Conservation (phyloP, 139 green algal genomes). For the Pseudopediastrum boryanum region DNA sequence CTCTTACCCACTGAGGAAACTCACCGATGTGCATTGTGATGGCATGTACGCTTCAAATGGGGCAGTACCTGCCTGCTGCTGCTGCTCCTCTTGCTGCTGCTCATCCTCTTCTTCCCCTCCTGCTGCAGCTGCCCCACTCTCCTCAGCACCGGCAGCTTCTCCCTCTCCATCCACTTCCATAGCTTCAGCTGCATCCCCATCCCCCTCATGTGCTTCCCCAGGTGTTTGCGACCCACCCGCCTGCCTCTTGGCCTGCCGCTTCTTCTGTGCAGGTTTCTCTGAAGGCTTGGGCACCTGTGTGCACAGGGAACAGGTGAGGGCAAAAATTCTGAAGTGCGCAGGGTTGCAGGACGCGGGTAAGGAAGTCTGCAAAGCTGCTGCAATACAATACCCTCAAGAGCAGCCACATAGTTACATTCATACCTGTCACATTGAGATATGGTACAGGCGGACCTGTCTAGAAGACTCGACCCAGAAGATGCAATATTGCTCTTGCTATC, state of each 20-base stretch:
- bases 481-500: too few relatives aligned
- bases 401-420: too few relatives aligned
- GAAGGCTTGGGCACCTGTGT: constrained; percentile 8
- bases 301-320: too few relatives aligned
- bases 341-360: too few relatives aligned
- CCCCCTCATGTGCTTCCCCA: neutral
- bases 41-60: constrained; percentile 31
- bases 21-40: constrained; percentile 12
- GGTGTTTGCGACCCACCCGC: constrained; percentile 13
- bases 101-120: neutral
- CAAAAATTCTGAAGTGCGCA: neutral
- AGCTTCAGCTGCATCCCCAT: neutral
- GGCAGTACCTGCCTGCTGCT: neutral
- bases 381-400: too few relatives aligned
- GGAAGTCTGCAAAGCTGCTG: too few relatives aligned
- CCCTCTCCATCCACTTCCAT: neutral
- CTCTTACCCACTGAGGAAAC: too few relatives aligned
- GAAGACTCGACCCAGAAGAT: too few relatives aligned
- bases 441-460: too few relatives aligned
- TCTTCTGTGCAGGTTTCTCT: neutral
- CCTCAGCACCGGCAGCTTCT: constrained; percentile 20
- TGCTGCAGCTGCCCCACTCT: neutral
- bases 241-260: neutral
- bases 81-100: neutral
- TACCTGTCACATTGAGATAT: too few relatives aligned